Percentiles rank a stretch among this genome's conserved stretches.
phyloP scores from a whole-genome alignment of 176 grass and related monocot species.

The Guadua angustifolia region DNA sequence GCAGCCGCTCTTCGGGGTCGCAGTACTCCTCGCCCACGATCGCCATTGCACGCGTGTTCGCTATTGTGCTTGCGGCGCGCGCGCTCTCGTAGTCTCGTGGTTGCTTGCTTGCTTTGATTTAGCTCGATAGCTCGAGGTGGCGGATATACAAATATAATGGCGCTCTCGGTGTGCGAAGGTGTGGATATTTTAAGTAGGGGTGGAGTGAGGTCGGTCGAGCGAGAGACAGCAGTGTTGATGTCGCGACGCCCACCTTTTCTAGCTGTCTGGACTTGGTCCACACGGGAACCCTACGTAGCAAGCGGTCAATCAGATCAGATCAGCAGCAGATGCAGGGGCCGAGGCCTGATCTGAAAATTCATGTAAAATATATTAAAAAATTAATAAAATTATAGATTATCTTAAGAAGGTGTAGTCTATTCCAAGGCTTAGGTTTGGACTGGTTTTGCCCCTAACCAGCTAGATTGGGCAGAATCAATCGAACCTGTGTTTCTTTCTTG shows the following conservation, averaged over 20 bases:
- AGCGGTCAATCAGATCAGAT: background rate
- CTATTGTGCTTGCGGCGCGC: background rate
- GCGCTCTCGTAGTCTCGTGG: slow-evolving; percentile 25
- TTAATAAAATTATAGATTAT: no score
- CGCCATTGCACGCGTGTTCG: background rate
- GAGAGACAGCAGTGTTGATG: background rate
- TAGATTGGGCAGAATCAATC: background rate
- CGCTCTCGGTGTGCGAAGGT: background rate
- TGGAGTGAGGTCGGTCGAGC: slow-evolving; percentile 30
- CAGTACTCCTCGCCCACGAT: slow-evolving; percentile 78
- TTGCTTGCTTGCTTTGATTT: background rate
- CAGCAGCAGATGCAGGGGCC: no score
- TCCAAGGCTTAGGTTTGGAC: no score
- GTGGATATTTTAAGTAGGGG: slow-evolving; percentile 26
- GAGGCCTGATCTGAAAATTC: no score
- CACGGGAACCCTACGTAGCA: background rate
- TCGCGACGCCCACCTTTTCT: background rate
- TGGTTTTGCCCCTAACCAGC: no score
- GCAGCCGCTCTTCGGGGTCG: slow-evolving; percentile 64
- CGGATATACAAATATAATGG: background rate
- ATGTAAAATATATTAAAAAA: no score
- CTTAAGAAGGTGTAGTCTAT: no score
- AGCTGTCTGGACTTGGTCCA: background rate
- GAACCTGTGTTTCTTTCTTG: background rate
- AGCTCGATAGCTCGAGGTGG: background rate